Evolutionary conservation across 306 rosid genomes (phyloP).

Genomic region (Castanea mollissima): DNA sequence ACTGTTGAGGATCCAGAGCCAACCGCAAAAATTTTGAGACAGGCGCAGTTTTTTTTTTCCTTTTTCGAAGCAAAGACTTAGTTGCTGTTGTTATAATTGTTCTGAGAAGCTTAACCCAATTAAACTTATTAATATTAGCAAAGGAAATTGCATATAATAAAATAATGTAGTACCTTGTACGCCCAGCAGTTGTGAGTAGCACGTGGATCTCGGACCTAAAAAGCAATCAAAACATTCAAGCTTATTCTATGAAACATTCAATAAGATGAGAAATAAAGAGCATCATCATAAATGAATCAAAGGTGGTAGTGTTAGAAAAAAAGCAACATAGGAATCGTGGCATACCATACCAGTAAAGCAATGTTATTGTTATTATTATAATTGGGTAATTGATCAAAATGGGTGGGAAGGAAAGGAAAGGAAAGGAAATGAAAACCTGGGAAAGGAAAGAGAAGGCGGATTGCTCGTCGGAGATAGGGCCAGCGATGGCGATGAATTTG

Average conservation of each 20-base stretch:
- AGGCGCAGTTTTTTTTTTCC: no score
- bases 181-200: constrained; percentile 98
- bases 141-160: background rate
- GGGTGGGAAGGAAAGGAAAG: background rate
- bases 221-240: constrained; percentile 4
- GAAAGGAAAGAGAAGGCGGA: constrained; percentile 82
- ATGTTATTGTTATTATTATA: no score
- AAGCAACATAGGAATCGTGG: no score
- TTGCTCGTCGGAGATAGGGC: constrained; percentile 66
- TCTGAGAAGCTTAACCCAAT: background rate
- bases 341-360: no score
- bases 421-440: constrained; percentile 63
- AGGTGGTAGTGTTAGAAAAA: no score
- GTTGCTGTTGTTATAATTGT: background rate
- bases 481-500: constrained; percentile 89
- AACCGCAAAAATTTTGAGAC: no score
- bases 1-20: no score
- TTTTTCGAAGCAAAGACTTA: no score
- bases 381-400: no score
- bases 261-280: background rate
- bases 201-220: constrained; percentile 73
- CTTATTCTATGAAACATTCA: background rate
- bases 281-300: no score
- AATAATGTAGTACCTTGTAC: constrained; percentile 52
- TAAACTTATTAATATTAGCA: background rate